Evolutionary conservation across 345 rosid species (phyloP).

Genomic region (Streptanthus diversifolius): DNA sequence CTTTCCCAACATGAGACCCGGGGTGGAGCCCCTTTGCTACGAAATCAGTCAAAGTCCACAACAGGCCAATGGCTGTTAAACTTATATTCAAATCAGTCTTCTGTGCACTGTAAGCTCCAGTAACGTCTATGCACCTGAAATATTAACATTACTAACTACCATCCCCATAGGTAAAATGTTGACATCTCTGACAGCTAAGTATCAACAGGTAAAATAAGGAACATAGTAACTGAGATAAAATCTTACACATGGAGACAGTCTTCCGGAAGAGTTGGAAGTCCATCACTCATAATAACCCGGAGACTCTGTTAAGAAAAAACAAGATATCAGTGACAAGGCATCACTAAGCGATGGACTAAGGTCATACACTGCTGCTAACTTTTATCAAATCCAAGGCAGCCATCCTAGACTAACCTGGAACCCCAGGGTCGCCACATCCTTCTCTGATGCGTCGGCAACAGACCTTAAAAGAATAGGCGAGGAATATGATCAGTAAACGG

Average conservation of each 20-base stretch:
- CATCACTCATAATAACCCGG: slow-evolving; percentile 88
- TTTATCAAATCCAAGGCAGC: background rate
- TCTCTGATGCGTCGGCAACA: slow-evolving; percentile 92
- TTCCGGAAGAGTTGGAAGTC: slow-evolving; percentile 76
- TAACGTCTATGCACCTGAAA: slow-evolving; percentile 91
- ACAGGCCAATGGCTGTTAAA: slow-evolving; percentile 88
- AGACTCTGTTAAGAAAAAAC: slow-evolving; percentile 54
- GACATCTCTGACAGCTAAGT: slow-evolving; percentile 9
- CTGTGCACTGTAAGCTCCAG: slow-evolving; percentile 96
- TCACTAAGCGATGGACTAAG: slow-evolving; percentile 3
- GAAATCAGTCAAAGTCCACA: slow-evolving; percentile 95
- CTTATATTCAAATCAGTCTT: slow-evolving; percentile 90
- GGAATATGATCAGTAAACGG: slow-evolving; percentile 15
- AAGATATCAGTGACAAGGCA: slow-evolving; percentile 29
- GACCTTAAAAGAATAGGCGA: slow-evolving; percentile 48
- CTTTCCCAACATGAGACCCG: slow-evolving; percentile 49
- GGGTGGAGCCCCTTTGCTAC: slow-evolving; percentile 64
- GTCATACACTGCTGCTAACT: background rate
- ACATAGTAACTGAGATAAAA: background rate
- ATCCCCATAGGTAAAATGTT: background rate
- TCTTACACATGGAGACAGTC: slow-evolving; percentile 84
- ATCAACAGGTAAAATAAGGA: background rate
- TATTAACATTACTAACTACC: slow-evolving; percentile 24
- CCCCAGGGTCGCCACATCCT: slow-evolving; percentile 85
- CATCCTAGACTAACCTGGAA: slow-evolving; percentile 68